Percentiles rank a stretch among this genome's conserved stretches.
Evolutionary conservation across 83 land plant species (phyloP).

Genomic region (Picea abies): DNA sequence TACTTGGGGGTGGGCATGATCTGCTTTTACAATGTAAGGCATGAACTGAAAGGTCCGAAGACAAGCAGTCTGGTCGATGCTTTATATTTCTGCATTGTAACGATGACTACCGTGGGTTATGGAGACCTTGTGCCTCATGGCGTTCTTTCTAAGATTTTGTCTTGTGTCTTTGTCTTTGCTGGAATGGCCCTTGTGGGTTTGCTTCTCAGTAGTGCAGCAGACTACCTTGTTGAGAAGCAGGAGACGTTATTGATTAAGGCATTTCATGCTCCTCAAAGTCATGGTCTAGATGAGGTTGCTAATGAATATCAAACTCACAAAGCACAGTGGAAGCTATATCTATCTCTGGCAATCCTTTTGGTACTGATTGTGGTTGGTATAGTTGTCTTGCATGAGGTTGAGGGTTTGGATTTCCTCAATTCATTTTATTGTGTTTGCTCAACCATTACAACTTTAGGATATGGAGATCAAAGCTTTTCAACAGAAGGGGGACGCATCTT

Average conservation of each 20-base stretch:
- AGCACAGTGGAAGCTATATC: slow-evolving; percentile 38
- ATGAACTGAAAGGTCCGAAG: slow-evolving; percentile 57
- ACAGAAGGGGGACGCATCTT: slow-evolving; percentile 66
- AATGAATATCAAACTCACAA: slow-evolving; percentile 29
- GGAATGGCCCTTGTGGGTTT: slow-evolving; percentile 80
- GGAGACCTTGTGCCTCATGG: slow-evolving; percentile 86
- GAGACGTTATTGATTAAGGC: slow-evolving; percentile 62
- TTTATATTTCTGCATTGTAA: slow-evolving; percentile 80
- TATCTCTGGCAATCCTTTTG: slow-evolving; percentile 27
- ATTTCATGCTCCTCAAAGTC: slow-evolving; percentile 21
- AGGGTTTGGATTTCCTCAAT: slow-evolving; percentile 58
- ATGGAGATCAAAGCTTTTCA: slow-evolving; percentile 85
- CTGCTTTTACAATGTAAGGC: slow-evolving; percentile 43
- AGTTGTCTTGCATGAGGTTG: slow-evolving; percentile 44
- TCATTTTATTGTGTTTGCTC: slow-evolving; percentile 89
- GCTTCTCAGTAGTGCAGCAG: slow-evolving; percentile 67
- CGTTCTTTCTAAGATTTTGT: slow-evolving; percentile 53
- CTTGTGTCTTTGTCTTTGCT: slow-evolving; percentile 77
- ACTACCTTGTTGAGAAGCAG: slow-evolving; percentile 83
- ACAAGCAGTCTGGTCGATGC: slow-evolving; percentile 74
- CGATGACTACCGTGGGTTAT: slow-evolving; percentile 95
- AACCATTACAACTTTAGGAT: slow-evolving; percentile 90
- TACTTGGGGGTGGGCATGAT: slow-evolving; percentile 58
- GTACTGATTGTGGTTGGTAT: slow-evolving; percentile 56
- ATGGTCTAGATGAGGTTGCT: slow-evolving; percentile 20